phyloP scores from a whole-genome alignment of 768 basidiomycete species.

The Floccularia luteovirens region DNA sequence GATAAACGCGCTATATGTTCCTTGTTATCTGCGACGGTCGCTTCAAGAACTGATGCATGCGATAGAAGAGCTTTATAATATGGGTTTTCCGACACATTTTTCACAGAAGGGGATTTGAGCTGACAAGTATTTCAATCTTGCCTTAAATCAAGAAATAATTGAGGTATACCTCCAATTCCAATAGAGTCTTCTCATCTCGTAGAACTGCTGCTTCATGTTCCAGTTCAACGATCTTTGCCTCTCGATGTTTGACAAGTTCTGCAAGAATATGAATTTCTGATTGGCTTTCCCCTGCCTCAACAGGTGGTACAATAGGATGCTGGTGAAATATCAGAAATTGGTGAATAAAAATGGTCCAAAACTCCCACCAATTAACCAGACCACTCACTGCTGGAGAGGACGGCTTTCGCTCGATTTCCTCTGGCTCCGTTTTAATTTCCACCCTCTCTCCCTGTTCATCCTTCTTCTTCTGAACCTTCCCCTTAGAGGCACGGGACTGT shows the following conservation, averaged over 20 bases:
- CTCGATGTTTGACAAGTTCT: constrained; percentile 33
- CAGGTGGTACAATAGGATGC: constrained; percentile 25
- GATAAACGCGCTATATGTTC: constrained; percentile 30
- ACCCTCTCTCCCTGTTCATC: constrained; percentile 15
- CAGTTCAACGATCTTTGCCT: constrained; percentile 39
- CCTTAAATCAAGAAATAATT: not conserved
- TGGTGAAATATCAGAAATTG: constrained; percentile 37
- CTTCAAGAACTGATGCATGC: constrained; percentile 41
- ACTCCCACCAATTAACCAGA: constrained; percentile 61
- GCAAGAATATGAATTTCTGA: constrained; percentile 27
- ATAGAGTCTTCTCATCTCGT: constrained; percentile 31
- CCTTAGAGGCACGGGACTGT: constrained; percentile 20
- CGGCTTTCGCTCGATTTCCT: constrained; percentile 42
- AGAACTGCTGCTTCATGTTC: constrained; percentile 37
- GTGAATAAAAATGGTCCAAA: constrained; percentile 34
- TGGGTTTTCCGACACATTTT: constrained; percentile 35
- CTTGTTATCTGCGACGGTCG: constrained; percentile 27
- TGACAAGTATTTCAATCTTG: constrained; percentile 11
- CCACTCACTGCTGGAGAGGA: constrained; percentile 71
- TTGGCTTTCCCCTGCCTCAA: constrained; percentile 26
- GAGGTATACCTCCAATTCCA: constrained; percentile 37
- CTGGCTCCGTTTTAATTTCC: constrained; percentile 27
- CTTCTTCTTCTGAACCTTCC: not conserved
- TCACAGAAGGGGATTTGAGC: constrained; percentile 34
- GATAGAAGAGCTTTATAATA: constrained; percentile 52